Percentiles rank a stretch among this genome's conserved stretches.
Conservation (phyloP, 805 yeast genomes). For the Candida xyloterini region DNA sequence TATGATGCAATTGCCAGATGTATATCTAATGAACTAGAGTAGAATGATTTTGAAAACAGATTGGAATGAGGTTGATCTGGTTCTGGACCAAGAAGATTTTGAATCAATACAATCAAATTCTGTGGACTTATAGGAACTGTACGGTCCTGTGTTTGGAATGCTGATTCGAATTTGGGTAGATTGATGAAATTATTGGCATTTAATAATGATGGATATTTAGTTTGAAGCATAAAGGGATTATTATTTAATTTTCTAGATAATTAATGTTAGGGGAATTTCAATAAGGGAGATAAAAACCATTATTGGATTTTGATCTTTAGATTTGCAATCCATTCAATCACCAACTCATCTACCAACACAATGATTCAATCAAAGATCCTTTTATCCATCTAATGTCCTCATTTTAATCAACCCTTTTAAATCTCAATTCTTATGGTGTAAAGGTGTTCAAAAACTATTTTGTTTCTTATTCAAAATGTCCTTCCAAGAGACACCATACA, state of each 20-base stretch:
- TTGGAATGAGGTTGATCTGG: not conserved
- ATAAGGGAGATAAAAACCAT: not conserved
- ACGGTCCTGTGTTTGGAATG: conserved; percentile 6
- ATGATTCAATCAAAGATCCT: too few relatives aligned
- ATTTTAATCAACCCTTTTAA: not conserved
- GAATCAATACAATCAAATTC: conserved; percentile 8
- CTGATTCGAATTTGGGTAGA: conserved; percentile 20
- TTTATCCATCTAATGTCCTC: too few relatives aligned
- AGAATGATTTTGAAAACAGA: conserved; percentile 1
- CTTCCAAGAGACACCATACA: conserved; percentile 5
- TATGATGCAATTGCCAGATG: conserved; percentile 27
- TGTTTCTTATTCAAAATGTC: conserved; percentile 3
- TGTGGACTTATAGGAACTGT: conserved; percentile 6
- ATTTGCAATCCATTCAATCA: not conserved
- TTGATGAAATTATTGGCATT: conserved; percentile 28
- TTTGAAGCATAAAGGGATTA: conserved; percentile 22
- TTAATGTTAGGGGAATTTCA: not conserved
- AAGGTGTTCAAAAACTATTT: conserved; percentile 1
- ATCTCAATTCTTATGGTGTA: not conserved
- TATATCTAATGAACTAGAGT: conserved; percentile 6
- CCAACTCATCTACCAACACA: not conserved
- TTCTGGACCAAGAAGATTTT: conserved; percentile 6
- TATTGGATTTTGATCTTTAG: not conserved
- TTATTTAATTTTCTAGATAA: not conserved
- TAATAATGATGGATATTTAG: conserved; percentile 23